Conservation (phyloP, 179 eudicot genomes). For the Drosera spatulata region DNA sequence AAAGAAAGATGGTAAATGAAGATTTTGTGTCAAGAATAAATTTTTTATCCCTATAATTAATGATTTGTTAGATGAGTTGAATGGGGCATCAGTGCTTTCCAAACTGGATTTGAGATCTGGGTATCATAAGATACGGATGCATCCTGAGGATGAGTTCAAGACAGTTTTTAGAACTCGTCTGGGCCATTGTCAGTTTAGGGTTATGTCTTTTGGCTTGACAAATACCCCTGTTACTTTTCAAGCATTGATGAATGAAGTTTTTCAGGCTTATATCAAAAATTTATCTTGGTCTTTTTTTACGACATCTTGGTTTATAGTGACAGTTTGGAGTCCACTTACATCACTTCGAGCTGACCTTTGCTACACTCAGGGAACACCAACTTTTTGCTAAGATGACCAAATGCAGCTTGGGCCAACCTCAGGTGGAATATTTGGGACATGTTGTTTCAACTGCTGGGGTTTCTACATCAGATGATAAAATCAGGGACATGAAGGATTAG, state of each 20-base stretch:
- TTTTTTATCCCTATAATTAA: neutral
- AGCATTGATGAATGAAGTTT: neutral
- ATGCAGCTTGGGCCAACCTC: neutral
- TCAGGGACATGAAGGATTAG: neutral
- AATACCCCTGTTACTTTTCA: conserved; percentile 1
- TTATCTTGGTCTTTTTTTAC: neutral
- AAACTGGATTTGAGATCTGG: neutral
- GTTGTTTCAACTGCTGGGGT: neutral
- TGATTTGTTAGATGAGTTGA: neutral
- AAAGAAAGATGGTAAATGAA: neutral
- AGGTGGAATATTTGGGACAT: neutral
- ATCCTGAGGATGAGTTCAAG: neutral
- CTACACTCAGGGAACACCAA: neutral
- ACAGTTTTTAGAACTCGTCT: conserved; percentile 1
- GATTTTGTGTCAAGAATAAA: neutral
- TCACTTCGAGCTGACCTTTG: neutral
- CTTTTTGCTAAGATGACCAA: neutral
- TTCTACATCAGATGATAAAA: neutral
- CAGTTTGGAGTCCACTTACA: neutral
- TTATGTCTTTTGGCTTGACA: neutral
- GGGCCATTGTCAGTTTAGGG: neutral
- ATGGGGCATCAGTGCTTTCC: neutral
- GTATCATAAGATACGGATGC: neutral
- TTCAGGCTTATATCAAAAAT: neutral
- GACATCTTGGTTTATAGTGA: neutral